Base-by-base conservation (phyloP, 768 basidiomycete genomes). In the Suillus occidentalis region DNA sequence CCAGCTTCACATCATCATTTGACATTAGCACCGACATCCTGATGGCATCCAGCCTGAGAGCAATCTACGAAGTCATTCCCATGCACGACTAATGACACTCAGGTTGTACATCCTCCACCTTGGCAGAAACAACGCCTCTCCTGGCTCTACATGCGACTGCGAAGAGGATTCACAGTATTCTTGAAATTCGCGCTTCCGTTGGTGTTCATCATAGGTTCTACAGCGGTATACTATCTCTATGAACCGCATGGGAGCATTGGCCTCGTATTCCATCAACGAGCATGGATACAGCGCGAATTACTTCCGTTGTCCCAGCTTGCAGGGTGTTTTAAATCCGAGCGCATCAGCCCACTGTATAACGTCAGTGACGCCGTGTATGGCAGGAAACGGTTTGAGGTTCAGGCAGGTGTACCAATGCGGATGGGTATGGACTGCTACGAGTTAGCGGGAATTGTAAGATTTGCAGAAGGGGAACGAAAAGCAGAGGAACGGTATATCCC, bases 381-480 rank as follows among this genome's bases (percentile, higher is more conserved):
- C 6, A 84, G 84, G 57, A 87, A 87, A 71, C 76, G 77, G 66
- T 88, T 86, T 58, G 88, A 91, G 66, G 85, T 97, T 5, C 90
- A 96, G 64, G 88, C 94, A 0, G 95, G 95, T 3, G 79, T 94
- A 60, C 82, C 87, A 0, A 81, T 98, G 81, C 83, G 85, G 65
- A 81, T 92, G 70, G 93, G 93, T 40, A 81, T 93, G 80, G 91
- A 95, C 74, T 99, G 97, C 77, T 98, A 96, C 72, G 88, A 92
- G 71, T 94, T 95, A 74, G 91, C 95, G 1, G 89, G 90, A 13
- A 95, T 93, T 20, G 83, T 99, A 36, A 83, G 82, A 62, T 52
- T 66, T 28, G 62, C 72, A 31, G 68, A 68, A 10, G 63, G 60
- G 4, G 53, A 62, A 2, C 61, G 66, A 18, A 4, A 22, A 10